These are phyloP conservation scores for Boletus barrowsii DNA, from an alignment of 768 basidiomycete species.

Conservation along the genomic window DNA sequence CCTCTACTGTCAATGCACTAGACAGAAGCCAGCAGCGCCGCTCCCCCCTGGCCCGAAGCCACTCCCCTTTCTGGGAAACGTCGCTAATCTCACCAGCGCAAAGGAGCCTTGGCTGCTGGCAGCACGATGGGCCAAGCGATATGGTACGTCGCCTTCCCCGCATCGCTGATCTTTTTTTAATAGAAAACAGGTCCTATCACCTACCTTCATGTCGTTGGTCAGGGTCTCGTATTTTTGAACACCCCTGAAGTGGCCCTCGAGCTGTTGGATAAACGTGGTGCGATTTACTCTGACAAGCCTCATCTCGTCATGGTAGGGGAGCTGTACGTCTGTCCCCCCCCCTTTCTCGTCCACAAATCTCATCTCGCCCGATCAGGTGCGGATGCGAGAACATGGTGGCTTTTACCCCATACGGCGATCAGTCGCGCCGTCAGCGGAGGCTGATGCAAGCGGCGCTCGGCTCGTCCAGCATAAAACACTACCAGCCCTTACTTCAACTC, in stretches of 20 bases:
- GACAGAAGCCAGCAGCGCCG: constrained; percentile 30
- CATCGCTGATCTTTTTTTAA: not conserved
- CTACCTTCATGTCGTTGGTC: constrained; percentile 62
- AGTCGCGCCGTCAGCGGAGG: constrained; percentile 59
- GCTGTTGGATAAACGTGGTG: constrained; percentile 65
- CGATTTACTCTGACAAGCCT: constrained; percentile 75
- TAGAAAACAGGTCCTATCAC: constrained; percentile 50
- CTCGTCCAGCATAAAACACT: constrained; percentile 47
- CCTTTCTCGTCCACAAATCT: not conserved
- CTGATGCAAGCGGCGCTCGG: constrained; percentile 67
- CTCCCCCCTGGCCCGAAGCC: constrained; percentile 70
- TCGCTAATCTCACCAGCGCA: constrained; percentile 49
- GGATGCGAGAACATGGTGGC: constrained; percentile 72
- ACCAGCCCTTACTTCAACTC: constrained; percentile 54
- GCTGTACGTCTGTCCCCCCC: constrained; percentile 44
- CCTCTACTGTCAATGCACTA: constrained; percentile 16
- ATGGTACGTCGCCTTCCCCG: constrained; percentile 42
- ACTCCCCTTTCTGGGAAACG: constrained; percentile 62
- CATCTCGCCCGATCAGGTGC: constrained; percentile 31
- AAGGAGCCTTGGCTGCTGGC: constrained; percentile 67
- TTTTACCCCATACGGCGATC: constrained; percentile 64
- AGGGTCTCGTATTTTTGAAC: constrained; percentile 67
- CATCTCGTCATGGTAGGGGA: constrained; percentile 67
- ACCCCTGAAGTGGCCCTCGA: constrained; percentile 56
- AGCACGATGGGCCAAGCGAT: constrained; percentile 57